These are phyloP conservation scores for Populus nigra DNA, from an alignment of 345 rosid genomes.

Conservation along the genomic window DNA sequence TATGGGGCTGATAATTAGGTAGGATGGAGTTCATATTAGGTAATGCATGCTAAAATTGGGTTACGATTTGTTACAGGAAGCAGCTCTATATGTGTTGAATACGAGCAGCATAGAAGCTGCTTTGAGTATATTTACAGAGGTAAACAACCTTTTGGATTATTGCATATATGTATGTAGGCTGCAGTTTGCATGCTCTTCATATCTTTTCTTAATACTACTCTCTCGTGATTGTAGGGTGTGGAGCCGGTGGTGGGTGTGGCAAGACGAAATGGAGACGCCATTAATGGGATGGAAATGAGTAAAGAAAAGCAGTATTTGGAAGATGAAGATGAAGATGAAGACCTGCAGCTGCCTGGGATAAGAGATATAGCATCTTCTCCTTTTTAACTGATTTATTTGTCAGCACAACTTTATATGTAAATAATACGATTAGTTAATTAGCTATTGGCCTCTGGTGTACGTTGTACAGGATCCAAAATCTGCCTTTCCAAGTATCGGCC, in stretches of 20 bases:
- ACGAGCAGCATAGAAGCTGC: slow-evolving; percentile 48
- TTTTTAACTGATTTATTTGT: slow-evolving; percentile 11
- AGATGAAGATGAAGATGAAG: neutral
- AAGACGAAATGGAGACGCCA: neutral
- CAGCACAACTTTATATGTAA: neutral
- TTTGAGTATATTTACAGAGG: slow-evolving; percentile 42
- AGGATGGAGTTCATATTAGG: neutral
- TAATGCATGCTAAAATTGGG: neutral
- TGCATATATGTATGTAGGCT: no score
- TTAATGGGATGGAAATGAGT: neutral
- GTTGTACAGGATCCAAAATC: neutral
- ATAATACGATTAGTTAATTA: neutral
- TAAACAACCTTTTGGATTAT: neutral
- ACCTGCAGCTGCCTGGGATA: neutral
- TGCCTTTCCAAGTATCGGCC: neutral
- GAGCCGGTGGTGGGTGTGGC: slow-evolving; percentile 22
- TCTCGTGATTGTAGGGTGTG: slow-evolving; percentile 27
- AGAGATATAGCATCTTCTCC: slow-evolving; percentile 35
- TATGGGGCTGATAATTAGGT: neutral
- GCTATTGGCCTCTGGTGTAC: no score
- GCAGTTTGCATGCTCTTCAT: neutral
- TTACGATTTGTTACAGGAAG: slow-evolving; percentile 31
- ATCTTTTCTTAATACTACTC: neutral
- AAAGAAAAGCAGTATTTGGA: neutral
- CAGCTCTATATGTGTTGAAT: slow-evolving; percentile 44